Evolutionary conservation across 1,139 yeast species (phyloP).

Genomic region (Kodamaea sp.): DNA sequence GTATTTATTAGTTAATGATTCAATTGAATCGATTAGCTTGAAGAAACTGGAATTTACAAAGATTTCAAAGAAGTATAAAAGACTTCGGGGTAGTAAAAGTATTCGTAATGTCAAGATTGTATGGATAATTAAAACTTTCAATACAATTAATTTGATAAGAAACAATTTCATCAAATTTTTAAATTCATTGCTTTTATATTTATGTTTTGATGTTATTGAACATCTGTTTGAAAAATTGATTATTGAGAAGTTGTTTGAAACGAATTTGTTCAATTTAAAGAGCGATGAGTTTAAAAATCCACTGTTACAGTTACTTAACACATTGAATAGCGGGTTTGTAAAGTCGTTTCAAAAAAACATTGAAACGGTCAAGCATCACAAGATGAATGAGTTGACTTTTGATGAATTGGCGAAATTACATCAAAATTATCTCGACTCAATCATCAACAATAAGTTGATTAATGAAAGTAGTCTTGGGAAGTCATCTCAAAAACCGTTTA

Average conservation of each 20-base stretch:
- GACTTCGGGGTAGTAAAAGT: conserved; percentile 13
- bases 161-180: conserved; percentile 46
- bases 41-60: conserved; percentile 32
- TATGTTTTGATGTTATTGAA: conserved; percentile 49
- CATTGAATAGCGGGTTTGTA: conserved; percentile 13
- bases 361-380: conserved; percentile 10
- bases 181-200: conserved; percentile 38
- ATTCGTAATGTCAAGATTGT: conserved; percentile 21
- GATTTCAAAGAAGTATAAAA: conserved; percentile 15
- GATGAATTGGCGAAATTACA: conserved; percentile 49
- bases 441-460: conserved; percentile 41
- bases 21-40: conserved; percentile 30
- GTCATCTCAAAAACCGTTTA: conserved; percentile 36
- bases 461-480: conserved; percentile 35
- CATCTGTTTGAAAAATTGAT: conserved; percentile 33
- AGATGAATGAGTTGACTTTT: conserved; percentile 30
- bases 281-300: conserved; percentile 9
- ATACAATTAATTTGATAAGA: conserved; percentile 43
- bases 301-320: conserved; percentile 13
- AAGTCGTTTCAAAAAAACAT: conserved; percentile 6
- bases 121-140: conserved; percentile 33
- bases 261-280: conserved; percentile 9
- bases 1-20: conserved; percentile 45
- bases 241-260: conserved; percentile 21
- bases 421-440: conserved; percentile 31